These are phyloP conservation scores for Fusarium buharicum DNA, from an alignment of 2,329 filamentous ascomycete species.

Conservation along the genomic window DNA sequence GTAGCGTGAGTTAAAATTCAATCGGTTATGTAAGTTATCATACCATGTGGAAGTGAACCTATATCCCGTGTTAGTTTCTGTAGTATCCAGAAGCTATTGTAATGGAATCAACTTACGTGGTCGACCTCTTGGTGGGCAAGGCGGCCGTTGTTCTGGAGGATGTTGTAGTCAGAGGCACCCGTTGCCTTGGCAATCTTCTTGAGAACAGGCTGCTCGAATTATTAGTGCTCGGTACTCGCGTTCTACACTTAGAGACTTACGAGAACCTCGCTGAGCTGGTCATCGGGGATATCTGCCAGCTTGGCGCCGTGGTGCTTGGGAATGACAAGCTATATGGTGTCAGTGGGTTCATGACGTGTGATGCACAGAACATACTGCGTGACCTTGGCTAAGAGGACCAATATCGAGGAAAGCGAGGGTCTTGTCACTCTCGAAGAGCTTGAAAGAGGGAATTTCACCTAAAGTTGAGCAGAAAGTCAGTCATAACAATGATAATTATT, in stretches of 20 bases:
- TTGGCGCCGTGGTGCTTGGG: conserved; percentile 95
- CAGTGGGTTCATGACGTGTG: conserved; percentile 10
- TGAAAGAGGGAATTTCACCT: conserved; percentile 97
- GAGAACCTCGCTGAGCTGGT: conserved; percentile 83
- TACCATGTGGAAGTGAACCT: conserved; percentile 96
- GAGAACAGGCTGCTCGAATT: conserved; percentile 57
- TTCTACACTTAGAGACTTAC: conserved; percentile 55
- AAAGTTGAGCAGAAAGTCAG: conserved; percentile 26
- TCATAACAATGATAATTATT: not conserved
- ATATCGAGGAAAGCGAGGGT: conserved; percentile 97
- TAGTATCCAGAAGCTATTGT: not conserved
- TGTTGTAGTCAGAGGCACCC: conserved; percentile 85
- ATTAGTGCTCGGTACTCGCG: conserved; percentile 8
- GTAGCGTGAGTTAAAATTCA: conserved; percentile 5
- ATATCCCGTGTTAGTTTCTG: conserved; percentile 11
- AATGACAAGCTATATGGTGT: conserved; percentile 79
- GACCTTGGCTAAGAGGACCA: conserved; percentile 85
- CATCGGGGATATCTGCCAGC: conserved; percentile 91
- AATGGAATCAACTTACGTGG: conserved; percentile 71
- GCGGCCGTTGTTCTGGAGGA: conserved; percentile 94
- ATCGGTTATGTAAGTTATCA: not conserved
- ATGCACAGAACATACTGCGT: conserved; percentile 72
- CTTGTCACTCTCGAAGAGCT: conserved; percentile 94
- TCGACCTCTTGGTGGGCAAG: conserved; percentile 93
- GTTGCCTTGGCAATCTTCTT: conserved; percentile 86